phyloP scores from a whole-genome alignment of 2,329 filamentous ascomycete species.

The Aspergillus sp. region DNA sequence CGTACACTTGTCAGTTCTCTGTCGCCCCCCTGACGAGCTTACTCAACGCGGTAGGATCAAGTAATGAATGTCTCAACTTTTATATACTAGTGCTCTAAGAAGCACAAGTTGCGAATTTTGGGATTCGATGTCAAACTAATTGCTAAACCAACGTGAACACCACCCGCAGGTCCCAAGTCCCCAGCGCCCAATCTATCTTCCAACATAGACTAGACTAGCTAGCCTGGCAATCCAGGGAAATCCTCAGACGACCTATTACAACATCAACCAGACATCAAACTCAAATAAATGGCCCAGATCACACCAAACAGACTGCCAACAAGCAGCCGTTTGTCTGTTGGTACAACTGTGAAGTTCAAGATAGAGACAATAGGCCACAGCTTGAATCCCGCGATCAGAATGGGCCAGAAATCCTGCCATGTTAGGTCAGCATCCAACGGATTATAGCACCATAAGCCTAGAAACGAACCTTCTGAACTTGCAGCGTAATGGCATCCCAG shows the following conservation, averaged over 20 bases:
- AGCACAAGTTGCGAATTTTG: background rate
- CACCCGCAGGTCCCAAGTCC: background rate
- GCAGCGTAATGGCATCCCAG: constrained; percentile 32
- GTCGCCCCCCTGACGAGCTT: background rate
- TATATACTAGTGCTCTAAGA: background rate
- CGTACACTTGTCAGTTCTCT: background rate
- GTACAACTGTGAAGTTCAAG: constrained; percentile 42
- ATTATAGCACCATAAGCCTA: no score
- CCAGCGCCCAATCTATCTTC: background rate
- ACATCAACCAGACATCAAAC: constrained; percentile 30
- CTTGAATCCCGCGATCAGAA: constrained; percentile 42
- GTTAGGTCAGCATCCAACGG: background rate
- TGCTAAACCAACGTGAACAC: background rate
- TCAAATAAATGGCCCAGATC: constrained; percentile 43
- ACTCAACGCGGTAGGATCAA: background rate
- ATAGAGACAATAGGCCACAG: constrained; percentile 45
- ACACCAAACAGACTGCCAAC: constrained; percentile 40
- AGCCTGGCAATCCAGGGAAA: background rate
- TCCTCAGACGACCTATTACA: background rate
- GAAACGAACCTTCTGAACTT: constrained; percentile 36
- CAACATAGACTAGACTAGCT: background rate
- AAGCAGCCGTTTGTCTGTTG: constrained; percentile 36
- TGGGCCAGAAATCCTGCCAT: constrained; percentile 37
- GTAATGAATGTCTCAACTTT: background rate
- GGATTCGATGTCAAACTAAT: background rate